Base-by-base conservation (phyloP, 1,284 basidiomycete species). In the Meira miltonrushii region DNA sequence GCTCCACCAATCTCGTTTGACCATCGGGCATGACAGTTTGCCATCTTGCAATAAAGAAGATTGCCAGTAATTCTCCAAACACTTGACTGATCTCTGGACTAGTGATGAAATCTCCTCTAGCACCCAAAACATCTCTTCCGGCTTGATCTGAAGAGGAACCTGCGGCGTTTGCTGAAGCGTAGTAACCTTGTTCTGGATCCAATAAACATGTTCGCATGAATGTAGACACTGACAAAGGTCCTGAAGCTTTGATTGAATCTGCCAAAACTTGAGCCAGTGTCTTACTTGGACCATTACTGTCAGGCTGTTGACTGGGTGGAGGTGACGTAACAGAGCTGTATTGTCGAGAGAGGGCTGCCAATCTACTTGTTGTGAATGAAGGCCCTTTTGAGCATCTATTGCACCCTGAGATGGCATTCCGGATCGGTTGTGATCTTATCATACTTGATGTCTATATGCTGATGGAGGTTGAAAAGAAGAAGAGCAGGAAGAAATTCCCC, bases 81-180 rank as follows among this genome's bases (percentile, higher is more conserved):
- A 92, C 85, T 78, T 97, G 93, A 68, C 86, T 90, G 57, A 99
- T 96, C 77, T 99, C 95, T 1, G 95, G 95, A 65, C 88, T 92
- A 1, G 95, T 99, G 41, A 91, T 88, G 72, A 98, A 99, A 80
- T 99, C 95, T 2, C 95, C 95, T 39, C 83, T 82, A 0, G 85
- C 71, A 10, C 95, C 95, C 71, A 98, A 90, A 2, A 97, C 87
- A 41, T 86, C 83, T 23, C 68, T 55, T 1, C 55, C 59, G 25
- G 41, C 53, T 13, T 11, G n/a, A 3, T 19, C n/a, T 3, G n/a
- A 38, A 58, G 55, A 38, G 57, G 12, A 53, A n/a, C 5, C 8
- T 5, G 17, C 5, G 6, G 19, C 37, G 54, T 67, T 71, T 59
- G 67, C 67, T 1, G 54, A 65, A 10, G 59, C 61, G 40, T 78